Evolutionary conservation across 2,329 filamentous ascomycete species (phyloP).

Genomic region (Didymella sp.): DNA sequence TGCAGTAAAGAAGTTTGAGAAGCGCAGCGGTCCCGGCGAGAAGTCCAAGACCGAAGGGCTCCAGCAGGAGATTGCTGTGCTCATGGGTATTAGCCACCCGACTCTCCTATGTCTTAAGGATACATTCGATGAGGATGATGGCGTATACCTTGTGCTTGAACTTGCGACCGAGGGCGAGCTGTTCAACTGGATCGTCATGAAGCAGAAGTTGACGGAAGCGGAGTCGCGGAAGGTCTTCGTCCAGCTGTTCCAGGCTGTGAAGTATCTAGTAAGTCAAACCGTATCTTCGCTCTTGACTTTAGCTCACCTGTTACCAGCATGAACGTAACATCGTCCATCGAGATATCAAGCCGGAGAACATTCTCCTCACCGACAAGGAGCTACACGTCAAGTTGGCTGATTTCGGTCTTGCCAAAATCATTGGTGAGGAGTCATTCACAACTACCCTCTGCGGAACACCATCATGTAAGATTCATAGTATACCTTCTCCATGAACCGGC

Average conservation of each 20-base stretch:
- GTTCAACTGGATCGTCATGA: constrained; percentile 93
- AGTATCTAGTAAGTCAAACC: constrained; percentile 77
- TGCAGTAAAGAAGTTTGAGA: constrained; percentile 95
- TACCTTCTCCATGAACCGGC: neutral
- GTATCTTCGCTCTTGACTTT: neutral
- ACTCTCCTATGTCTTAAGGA: constrained; percentile 93
- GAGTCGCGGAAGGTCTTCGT: constrained; percentile 87
- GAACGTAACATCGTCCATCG: constrained; percentile 97
- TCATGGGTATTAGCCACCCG: constrained; percentile 97
- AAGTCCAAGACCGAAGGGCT: constrained; percentile 82
- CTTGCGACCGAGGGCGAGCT: constrained; percentile 91
- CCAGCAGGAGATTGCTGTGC: constrained; percentile 93
- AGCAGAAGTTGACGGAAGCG: constrained; percentile 83
- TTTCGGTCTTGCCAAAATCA: constrained; percentile 97
- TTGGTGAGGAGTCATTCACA: constrained; percentile 97
- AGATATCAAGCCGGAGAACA: constrained; percentile 98
- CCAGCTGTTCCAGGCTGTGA: constrained; percentile 91
- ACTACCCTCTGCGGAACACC: constrained; percentile 97
- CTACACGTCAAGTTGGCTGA: constrained; percentile 91
- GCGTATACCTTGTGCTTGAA: constrained; percentile 90
- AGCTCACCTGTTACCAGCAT: constrained; percentile 66
- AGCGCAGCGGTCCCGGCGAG: constrained; percentile 81
- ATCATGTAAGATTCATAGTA: constrained; percentile 63
- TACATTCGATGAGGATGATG: constrained; percentile 89
- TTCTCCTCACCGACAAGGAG: constrained; percentile 83